Evolutionary conservation across 169 alveolate genomes (phyloP), one percentile per base, ranked within the genome.

Genomic region (Pseudocohnilembus persalinus): DNA sequence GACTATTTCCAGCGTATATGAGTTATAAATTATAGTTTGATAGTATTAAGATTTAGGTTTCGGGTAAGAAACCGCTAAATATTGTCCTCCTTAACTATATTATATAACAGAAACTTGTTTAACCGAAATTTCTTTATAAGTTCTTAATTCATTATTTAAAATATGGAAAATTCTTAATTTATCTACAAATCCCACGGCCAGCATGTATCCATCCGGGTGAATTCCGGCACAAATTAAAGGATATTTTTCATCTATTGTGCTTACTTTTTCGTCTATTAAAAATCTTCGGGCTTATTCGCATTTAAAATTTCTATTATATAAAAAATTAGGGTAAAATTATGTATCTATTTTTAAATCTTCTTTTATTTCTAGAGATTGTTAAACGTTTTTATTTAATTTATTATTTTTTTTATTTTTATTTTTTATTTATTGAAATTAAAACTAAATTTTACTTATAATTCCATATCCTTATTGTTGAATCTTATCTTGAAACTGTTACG

Each of bases 181-280:
- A 85, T 96, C 98, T 25, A 85, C 64, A 84, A 94, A 95, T 29
- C 96, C 94, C 16, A 92, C 96, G 0, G 98, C 97, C 29, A 94
- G 78, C 82, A 91, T 92, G 88, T 93, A 96, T 29, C 98, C 98
- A 35, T 93, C 81, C n/a, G 98, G 98, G 83, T 96, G 98, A 29
- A 96, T 83, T n/a, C 97, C 96, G 15, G 93, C 93, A 0, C 95
- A 89, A 31, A 91, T 82, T 24, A 94, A 77, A 0, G 92, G 92
- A 32, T 76, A 74, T 80, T 80, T 88, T 30, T 80, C 93, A 32
- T n/a, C n/a, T n/a, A n/a, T n/a, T n/a, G 29, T 28, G 24, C 72
- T 49, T 73, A 82, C 83, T 34, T 73, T 49, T 82, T 34, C 74
- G 32, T 33, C 74, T 27, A 29, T 76, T 0, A 63, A 85, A 63